Evolutionary conservation across 306 rosid species (phyloP), one percentile per base, ranked within the genome.

Genomic region (Cucurbita moschata): DNA sequence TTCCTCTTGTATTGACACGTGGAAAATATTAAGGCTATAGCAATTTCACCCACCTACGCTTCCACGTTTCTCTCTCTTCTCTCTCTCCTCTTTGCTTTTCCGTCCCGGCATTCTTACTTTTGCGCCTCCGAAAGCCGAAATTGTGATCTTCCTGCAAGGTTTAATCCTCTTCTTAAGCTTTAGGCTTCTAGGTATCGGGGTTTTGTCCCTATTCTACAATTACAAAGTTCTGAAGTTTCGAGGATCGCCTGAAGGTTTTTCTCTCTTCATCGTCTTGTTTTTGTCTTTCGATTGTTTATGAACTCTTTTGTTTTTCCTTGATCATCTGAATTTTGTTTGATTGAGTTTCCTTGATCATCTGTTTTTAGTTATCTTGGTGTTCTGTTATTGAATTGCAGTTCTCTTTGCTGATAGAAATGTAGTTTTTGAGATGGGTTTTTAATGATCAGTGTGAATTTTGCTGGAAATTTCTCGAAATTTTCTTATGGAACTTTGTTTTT

Each of bases 201-300:
- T 7, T 46, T 39, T 76, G 53, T 50, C 75, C 35, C 40, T 75
- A 55, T 71, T 71, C 77, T 46, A 4, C 75, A 49, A 64, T 78
- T 72, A 69, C 87, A 83, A 75, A 85, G 84, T 71, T 80, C 68
- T 78, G n/a, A 76, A 46, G 77, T 79, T 71, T 83, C 77, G 26
- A 58, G 70, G 2, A 10, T 74, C 26, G 47, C 8, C 60, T 18
- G 8, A 10, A 19, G 9, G 46, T 53, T 30, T 49, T n/a, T 5
- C 15, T 70, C 59, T 50, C 26, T 70, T 50, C 56, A 21, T 68
- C 73, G 21, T 7, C 56, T 70, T 30, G 23, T 4, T 69, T 6
- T 54, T 38, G 12, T 53, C 4, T 72, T 53, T 8, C 9, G 30
- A 3, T 30, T 60, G 15, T 30, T 47, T 30, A 43, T 35, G 19